Evolutionary conservation across 2,329 filamentous ascomycete species (phyloP).

Genomic region (Aphanocladium album): DNA sequence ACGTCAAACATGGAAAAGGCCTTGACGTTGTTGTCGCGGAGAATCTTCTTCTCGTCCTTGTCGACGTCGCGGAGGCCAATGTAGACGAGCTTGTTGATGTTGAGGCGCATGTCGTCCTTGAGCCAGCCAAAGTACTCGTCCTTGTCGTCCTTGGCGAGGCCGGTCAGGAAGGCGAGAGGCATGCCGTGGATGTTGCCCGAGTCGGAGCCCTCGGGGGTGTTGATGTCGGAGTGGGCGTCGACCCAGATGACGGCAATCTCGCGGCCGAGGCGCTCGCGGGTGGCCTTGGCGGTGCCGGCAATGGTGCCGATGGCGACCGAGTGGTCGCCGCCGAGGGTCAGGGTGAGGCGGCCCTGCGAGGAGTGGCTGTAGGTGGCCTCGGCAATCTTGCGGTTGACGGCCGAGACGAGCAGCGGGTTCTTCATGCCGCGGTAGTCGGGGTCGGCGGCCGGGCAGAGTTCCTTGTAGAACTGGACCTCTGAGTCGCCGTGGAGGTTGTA

Average conservation of each 20-base stretch:
- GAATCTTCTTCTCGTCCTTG: constrained; percentile 84
- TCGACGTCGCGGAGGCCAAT: constrained; percentile 94
- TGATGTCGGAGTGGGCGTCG: constrained; percentile 96
- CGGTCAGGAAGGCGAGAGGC: constrained; percentile 89
- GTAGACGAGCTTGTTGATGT: constrained; percentile 84
- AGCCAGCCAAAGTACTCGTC: constrained; percentile 90
- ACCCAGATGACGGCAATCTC: constrained; percentile 98
- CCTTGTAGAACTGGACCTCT: constrained; percentile 73
- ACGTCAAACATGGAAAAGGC: constrained; percentile 99
- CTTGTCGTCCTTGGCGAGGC: constrained; percentile 70
- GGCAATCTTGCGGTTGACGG: constrained; percentile 75
- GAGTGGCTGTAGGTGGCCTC: constrained; percentile 86
- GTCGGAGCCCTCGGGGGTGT: constrained; percentile 83
- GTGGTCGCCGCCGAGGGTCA: constrained; percentile 95
- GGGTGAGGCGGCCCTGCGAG: constrained; percentile 73
- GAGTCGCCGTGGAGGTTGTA: constrained; percentile 85
- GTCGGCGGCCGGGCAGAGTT: constrained; percentile 66
- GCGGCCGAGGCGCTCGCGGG: constrained; percentile 71
- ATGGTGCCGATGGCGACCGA: constrained; percentile 94
- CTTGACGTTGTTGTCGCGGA: constrained; percentile 84
- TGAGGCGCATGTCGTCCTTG: constrained; percentile 63
- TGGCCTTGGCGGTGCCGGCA: constrained; percentile 78
- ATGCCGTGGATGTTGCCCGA: constrained; percentile 97
- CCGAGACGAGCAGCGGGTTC: constrained; percentile 79
- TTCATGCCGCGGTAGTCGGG: constrained; percentile 89